Evolutionary conservation across 2,329 filamentous ascomycete species (phyloP), one percentile per base, ranked within the genome.

Genomic region (Talaromyces albobiverticillius): DNA sequence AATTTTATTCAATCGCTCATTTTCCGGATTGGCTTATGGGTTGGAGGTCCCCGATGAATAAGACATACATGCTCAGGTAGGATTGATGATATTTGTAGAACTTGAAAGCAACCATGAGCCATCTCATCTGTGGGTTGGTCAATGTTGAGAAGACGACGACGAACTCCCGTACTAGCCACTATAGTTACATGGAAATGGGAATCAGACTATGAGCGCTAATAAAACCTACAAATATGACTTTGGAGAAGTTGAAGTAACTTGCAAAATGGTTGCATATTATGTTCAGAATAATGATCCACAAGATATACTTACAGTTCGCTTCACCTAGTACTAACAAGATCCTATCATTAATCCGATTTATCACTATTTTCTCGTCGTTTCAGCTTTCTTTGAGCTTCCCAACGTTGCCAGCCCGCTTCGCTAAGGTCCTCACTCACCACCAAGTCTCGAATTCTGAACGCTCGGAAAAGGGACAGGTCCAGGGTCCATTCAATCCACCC

Each of bases 351-450:
- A 36, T 68, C 61, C 36, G 61, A 61, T 56, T 71, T 72, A 16
- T 64, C 57, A 60, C 58, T 63, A 36, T 60, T 26, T 34, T 56
- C 57, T 53, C 61, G 66, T 55, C 58, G 61, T 50, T 64, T 71
- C 59, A 65, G 61, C 48, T 68, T 72, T 55, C 74, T 73, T 53
- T 73, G 70, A 46, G 78, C 76, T 70, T 93, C 86, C 90, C 92
- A 97, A 68, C 89, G 87, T 73, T 92, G 89, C 93, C 93, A 99
- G 2, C 94, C 94, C 40, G 91, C 87, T 75, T 96, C 90, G 31
- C 87, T 87, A 62, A 96, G 73, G 71, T 97, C 93, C 73, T 97
- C 93, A 68, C 88, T 87, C 6, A 95, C 79, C 11, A 95, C 84
- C 58, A 99, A 74, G 71, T 99, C 94, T 56, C 94, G 80, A 46